Evolutionary conservation across 768 basidiomycete genomes (phyloP).

Genomic region (Tulasnella sp.): DNA sequence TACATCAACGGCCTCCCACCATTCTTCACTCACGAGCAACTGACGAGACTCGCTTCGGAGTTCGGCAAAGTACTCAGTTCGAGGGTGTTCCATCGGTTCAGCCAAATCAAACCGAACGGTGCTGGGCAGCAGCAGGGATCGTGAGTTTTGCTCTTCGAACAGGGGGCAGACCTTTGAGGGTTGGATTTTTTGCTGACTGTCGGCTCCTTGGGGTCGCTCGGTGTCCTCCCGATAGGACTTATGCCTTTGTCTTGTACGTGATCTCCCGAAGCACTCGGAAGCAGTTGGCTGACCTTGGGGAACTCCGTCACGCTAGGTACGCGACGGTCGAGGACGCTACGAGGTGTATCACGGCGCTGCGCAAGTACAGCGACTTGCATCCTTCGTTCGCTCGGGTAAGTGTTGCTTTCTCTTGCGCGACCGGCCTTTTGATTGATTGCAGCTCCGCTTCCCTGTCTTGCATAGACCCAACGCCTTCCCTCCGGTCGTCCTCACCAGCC

Average conservation of each 20-base stretch:
- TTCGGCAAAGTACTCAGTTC: conserved; percentile 75
- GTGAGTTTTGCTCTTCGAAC: conserved; percentile 15
- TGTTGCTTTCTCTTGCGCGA: background rate
- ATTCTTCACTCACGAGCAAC: conserved; percentile 73
- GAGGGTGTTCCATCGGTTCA: conserved; percentile 77
- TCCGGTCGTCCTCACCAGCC: conserved; percentile 6
- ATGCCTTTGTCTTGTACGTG: conserved; percentile 73
- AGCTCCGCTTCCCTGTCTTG: background rate
- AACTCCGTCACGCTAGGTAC: conserved; percentile 48
- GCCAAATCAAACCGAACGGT: conserved; percentile 54
- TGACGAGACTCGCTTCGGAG: conserved; percentile 65
- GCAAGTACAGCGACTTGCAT: conserved; percentile 71
- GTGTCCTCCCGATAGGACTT: conserved; percentile 45
- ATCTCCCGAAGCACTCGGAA: background rate
- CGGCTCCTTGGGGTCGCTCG: conserved; percentile 34
- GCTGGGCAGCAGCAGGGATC: conserved; percentile 20
- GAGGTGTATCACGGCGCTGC: conserved; percentile 64
- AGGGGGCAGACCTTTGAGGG: background rate
- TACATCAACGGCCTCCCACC: conserved; percentile 87
- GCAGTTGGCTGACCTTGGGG: background rate
- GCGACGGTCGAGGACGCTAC: conserved; percentile 62
- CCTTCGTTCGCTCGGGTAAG: conserved; percentile 81
- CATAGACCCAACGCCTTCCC: conserved; percentile 21
- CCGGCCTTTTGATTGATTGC: background rate
- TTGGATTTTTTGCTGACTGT: background rate